Evolutionary conservation across 331 rosid species (phyloP).

Genomic region (Telfairia occidentalis): DNA sequence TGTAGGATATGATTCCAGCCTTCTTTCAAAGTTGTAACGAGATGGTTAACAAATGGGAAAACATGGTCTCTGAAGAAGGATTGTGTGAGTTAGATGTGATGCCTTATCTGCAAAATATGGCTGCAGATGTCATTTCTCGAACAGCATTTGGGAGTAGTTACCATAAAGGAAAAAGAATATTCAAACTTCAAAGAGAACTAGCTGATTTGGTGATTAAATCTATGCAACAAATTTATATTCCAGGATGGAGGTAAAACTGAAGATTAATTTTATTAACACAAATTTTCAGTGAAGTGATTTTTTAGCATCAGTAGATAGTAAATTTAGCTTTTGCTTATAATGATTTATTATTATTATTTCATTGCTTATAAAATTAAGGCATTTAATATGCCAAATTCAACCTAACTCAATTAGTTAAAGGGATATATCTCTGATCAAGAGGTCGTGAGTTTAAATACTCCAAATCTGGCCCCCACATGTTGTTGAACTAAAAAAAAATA

Average conservation of each 20-base stretch:
- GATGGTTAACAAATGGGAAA: constrained; percentile 15
- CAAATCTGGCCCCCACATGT: no score
- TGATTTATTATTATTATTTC: no score
- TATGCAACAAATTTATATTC: not conserved
- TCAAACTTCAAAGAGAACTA: constrained; percentile 28
- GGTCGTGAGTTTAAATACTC: no score
- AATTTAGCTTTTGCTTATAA: not conserved
- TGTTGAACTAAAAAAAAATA: no score
- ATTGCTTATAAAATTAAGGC: no score
- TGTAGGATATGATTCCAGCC: constrained; percentile 29
- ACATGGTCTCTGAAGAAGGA: constrained; percentile 9
- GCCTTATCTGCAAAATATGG: constrained; percentile 22
- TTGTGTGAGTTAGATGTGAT: constrained; percentile 29
- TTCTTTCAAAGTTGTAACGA: constrained; percentile 24
- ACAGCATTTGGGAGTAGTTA: constrained; percentile 9
- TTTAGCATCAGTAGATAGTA: no score
- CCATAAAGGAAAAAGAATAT: constrained; percentile 33
- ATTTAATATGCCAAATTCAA: no score
- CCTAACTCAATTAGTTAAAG: no score
- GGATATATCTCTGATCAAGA: no score
- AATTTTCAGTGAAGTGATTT: no score
- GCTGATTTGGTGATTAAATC: not conserved
- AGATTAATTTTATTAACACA: no score
- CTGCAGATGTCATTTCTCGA: constrained; percentile 31
- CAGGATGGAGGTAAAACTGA: constrained; percentile 40